These are phyloP conservation scores for Papiliotrema laurentii DNA, from an alignment of 1,284 basidiomycete species.

Conservation along the genomic window DNA sequence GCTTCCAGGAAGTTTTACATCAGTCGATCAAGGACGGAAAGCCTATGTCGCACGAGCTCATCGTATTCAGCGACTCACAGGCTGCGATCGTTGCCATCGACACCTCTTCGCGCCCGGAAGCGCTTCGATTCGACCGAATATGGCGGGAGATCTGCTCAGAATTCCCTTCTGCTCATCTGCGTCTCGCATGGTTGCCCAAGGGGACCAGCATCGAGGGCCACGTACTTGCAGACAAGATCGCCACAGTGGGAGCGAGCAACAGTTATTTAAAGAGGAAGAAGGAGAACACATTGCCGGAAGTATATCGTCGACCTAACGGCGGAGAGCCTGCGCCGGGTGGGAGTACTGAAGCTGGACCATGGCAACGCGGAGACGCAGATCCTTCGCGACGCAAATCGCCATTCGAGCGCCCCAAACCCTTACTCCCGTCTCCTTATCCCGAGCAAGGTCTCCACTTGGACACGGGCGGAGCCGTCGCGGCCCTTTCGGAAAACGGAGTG, in stretches of 20 bases:
- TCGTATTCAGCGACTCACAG: conserved; percentile 44
- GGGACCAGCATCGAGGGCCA: conserved; percentile 39
- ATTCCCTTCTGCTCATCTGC: conserved; percentile 36
- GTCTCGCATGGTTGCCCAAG: conserved; percentile 43
- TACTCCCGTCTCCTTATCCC: conserved; percentile 2
- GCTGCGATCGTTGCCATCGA: conserved; percentile 45
- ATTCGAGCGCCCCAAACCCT: conserved; percentile 30
- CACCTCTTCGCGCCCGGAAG: conserved; percentile 39
- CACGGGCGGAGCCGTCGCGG: not conserved
- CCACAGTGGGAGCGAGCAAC: conserved; percentile 42
- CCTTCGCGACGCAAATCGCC: conserved; percentile 32
- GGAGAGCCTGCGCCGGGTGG: conserved; percentile 32
- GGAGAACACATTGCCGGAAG: conserved; percentile 30
- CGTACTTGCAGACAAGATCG: conserved; percentile 43
- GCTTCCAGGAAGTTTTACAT: conserved; percentile 38
- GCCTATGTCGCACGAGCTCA: conserved; percentile 38
- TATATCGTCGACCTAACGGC: conserved; percentile 30
- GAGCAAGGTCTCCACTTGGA: not conserved
- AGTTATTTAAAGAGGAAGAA: conserved; percentile 38
- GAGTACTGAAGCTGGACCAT: conserved; percentile 35
- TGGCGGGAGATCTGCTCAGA: conserved; percentile 41
- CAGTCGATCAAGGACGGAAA: conserved; percentile 32
- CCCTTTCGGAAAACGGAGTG: not conserved
- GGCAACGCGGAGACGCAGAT: conserved; percentile 45
- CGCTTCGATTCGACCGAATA: conserved; percentile 35